phyloP scores from a whole-genome alignment of 257 asterid species.

The Paraleonurus japonicus region DNA sequence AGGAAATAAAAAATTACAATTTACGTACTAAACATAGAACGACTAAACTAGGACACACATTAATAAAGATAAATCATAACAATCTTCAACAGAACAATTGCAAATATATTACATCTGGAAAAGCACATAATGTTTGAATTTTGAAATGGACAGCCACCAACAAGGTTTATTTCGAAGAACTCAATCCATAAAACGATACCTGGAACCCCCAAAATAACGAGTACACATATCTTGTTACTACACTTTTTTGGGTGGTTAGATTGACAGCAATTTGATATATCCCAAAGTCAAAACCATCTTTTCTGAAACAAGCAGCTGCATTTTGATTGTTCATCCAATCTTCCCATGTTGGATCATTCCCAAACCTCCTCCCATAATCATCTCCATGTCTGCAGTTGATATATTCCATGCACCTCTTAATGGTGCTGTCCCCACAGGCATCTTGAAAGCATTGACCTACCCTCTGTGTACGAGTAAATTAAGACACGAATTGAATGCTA shows the following conservation, averaged over 20 bases:
- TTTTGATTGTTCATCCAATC: slow-evolving; percentile 49
- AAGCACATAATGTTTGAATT: too few species aligned
- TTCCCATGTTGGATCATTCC: slow-evolving; percentile 31
- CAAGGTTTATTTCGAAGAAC: too few species aligned
- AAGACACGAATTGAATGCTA: not conserved
- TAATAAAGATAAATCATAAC: too few species aligned
- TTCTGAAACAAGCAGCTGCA: slow-evolving; percentile 62
- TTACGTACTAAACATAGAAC: too few species aligned
- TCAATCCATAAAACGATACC: slow-evolving; percentile 45
- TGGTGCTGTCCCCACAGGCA: slow-evolving; percentile 48
- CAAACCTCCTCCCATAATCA: slow-evolving; percentile 5
- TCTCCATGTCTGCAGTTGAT: slow-evolving; percentile 69
- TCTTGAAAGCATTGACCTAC: slow-evolving; percentile 78
- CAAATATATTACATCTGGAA: too few species aligned
- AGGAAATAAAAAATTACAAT: too few species aligned
- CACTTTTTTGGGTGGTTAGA: slow-evolving; percentile 46
- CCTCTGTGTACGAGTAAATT: slow-evolving; percentile 45
- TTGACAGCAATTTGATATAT: slow-evolving; percentile 62
- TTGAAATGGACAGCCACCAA: too few species aligned
- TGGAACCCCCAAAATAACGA: slow-evolving; percentile 97
- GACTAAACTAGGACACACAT: too few species aligned
- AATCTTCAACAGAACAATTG: too few species aligned
- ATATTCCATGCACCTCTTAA: slow-evolving; percentile 38
- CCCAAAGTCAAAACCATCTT: slow-evolving; percentile 59
- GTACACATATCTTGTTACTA: slow-evolving; percentile 64